Conservation (phyloP, 768 basidiomycete genomes). For the Tubosaeta brunneosetosa region DNA sequence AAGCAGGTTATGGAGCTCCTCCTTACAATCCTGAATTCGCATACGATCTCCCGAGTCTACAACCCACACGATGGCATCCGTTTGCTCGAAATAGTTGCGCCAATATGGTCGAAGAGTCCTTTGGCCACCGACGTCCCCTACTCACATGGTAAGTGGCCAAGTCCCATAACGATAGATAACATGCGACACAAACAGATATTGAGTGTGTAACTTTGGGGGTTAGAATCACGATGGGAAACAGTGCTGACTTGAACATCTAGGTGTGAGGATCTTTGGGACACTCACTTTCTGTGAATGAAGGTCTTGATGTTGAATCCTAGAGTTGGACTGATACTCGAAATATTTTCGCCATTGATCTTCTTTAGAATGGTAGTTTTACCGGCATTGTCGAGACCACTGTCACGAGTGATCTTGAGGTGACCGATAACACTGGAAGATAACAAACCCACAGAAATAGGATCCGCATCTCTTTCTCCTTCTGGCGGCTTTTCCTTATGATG, state of each 20-base stretch:
- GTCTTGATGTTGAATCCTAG: conserved; percentile 99
- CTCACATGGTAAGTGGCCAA: conserved; percentile 70
- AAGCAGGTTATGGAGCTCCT: conserved; percentile 81
- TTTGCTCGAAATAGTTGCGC: conserved; percentile 99
- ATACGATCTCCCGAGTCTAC: conserved; percentile 93
- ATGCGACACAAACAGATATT: conserved; percentile 36
- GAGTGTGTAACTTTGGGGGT: conserved; percentile 35
- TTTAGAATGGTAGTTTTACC: conserved; percentile 98
- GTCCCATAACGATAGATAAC: conserved; percentile 28
- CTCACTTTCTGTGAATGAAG: conserved; percentile 83
- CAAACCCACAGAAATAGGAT: conserved; percentile 79
- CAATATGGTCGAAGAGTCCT: conserved; percentile 94
- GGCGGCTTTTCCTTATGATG: conserved; percentile 92
- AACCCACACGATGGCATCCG: conserved; percentile 97
- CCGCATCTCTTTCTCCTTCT: conserved; percentile 95
- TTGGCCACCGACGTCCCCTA: conserved; percentile 99
- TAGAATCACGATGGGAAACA: conserved; percentile 24
- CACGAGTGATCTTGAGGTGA: conserved; percentile 15
- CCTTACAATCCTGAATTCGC: conserved; percentile 85
- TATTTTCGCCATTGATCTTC: conserved; percentile 90
- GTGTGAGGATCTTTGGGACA: conserved; percentile 16
- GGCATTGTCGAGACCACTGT: conserved; percentile 94
- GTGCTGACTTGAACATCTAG: conserved; percentile 14
- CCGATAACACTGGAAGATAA: conserved; percentile 3
- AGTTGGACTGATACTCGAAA: conserved; percentile 83